Evolutionary conservation across 495 filamentous ascomycete genomes (phyloP).

Genomic region (Aspergillus panamensis): DNA sequence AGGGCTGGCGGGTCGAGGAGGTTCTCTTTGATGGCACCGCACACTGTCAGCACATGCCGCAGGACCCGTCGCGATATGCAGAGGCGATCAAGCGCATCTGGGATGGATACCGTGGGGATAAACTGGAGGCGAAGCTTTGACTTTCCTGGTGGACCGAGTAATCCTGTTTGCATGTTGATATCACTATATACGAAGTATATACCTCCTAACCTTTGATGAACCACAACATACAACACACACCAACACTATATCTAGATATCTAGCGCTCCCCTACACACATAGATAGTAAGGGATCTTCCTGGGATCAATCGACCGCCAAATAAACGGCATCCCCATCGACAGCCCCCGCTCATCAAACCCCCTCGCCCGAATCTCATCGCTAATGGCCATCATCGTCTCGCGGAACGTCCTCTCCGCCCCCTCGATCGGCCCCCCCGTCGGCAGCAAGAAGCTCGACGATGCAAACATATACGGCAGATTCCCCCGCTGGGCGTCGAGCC

Average conservation of each 20-base stretch:
- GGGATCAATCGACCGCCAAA: slow-evolving; percentile 8
- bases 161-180: too few relatives aligned
- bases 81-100: neutral
- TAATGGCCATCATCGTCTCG: neutral
- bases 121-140: neutral
- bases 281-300: slow-evolving; percentile 8
- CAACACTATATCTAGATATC: neutral
- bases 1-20: slow-evolving; percentile 6
- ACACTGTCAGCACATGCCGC: slow-evolving; percentile 4
- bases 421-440: neutral
- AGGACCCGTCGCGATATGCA: neutral
- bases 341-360: slow-evolving; percentile 1
- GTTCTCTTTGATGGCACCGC: slow-evolving; percentile 4
- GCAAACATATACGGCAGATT: neutral
- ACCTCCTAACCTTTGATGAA: too few relatives aligned
- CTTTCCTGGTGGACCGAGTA: neutral
- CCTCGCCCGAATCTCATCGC: neutral
- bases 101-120: neutral
- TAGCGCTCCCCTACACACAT: neutral
- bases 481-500: neutral
- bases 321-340: slow-evolving; percentile 6
- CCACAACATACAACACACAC: neutral
- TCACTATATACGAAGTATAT: too few relatives aligned
- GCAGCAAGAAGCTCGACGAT: neutral
- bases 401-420: neutral